These are phyloP conservation scores for Termitomyces sp. DNA, from an alignment of 768 basidiomycete species.

Conservation along the genomic window DNA sequence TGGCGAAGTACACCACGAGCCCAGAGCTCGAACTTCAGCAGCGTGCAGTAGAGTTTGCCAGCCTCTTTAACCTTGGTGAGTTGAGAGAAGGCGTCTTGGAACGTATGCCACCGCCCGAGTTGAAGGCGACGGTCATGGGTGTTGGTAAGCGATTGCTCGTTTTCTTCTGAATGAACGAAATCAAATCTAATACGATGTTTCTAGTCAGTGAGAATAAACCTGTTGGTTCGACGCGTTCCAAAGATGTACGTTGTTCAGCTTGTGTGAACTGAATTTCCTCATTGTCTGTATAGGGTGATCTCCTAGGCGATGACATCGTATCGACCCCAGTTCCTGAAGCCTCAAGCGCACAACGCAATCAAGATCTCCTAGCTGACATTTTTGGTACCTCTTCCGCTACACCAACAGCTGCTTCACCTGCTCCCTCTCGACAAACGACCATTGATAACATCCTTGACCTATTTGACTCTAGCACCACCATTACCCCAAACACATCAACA, in stretches of 20 bases:
- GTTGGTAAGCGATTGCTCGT: slow-evolving; percentile 50
- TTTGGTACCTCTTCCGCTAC: slow-evolving; percentile 59
- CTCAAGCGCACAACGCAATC: slow-evolving; percentile 51
- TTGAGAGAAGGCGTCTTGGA: slow-evolving; percentile 83
- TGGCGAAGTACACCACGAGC: slow-evolving; percentile 80
- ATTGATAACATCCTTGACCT: slow-evolving; percentile 91
- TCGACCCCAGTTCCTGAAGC: slow-evolving; percentile 34
- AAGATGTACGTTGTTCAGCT: slow-evolving; percentile 47
- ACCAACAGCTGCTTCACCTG: slow-evolving; percentile 32
- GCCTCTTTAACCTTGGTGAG: slow-evolving; percentile 74
- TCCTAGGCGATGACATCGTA: slow-evolving; percentile 73
- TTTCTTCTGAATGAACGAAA: not conserved
- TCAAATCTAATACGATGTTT: not conserved
- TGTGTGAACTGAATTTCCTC: slow-evolving; percentile 3
- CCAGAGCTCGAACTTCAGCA: slow-evolving; percentile 95
- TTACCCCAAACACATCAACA: slow-evolving; percentile 16
- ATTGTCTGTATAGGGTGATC: slow-evolving; percentile 46
- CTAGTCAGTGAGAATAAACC: slow-evolving; percentile 93
- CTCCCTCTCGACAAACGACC: slow-evolving; percentile 48
- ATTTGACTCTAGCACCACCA: slow-evolving; percentile 48
- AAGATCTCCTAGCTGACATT: slow-evolving; percentile 89
- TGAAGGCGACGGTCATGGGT: slow-evolving; percentile 96
- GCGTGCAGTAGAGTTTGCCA: slow-evolving; percentile 91
- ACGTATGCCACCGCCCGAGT: slow-evolving; percentile 97
- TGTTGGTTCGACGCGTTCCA: slow-evolving; percentile 83